Evolutionary conservation across 768 basidiomycete species (phyloP).

Genomic region (Boletus sp.): DNA sequence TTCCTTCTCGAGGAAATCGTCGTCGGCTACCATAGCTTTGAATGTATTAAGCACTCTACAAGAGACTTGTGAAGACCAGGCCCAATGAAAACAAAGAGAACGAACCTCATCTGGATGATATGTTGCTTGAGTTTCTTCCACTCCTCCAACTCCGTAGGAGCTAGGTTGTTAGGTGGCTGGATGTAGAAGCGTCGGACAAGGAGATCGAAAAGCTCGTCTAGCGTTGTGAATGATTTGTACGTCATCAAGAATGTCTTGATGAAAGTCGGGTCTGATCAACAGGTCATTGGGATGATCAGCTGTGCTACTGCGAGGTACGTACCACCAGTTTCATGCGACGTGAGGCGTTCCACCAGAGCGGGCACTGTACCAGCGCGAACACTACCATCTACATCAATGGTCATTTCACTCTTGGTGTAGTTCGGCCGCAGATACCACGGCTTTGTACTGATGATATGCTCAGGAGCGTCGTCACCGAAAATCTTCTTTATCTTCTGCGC

Average conservation of each 20-base stretch:
- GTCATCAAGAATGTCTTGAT: constrained; percentile 93
- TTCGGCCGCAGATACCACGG: constrained; percentile 89
- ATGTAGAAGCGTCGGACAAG: constrained; percentile 80
- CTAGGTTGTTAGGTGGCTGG: constrained; percentile 65
- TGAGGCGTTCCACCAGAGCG: constrained; percentile 85
- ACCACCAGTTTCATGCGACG: constrained; percentile 88
- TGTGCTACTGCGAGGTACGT: constrained; percentile 24
- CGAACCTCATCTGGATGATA: constrained; percentile 82
- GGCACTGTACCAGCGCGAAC: constrained; percentile 84
- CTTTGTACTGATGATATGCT: constrained; percentile 42
- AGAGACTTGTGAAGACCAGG: neutral
- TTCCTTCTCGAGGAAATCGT: constrained; percentile 80
- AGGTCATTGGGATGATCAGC: neutral
- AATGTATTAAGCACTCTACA: constrained; percentile 80
- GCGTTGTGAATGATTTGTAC: constrained; percentile 88
- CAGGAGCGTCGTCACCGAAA: constrained; percentile 58
- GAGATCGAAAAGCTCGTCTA: constrained; percentile 77
- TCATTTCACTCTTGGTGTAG: constrained; percentile 74
- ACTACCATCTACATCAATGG: constrained; percentile 79
- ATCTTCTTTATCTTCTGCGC: constrained; percentile 62
- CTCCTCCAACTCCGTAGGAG: constrained; percentile 57
- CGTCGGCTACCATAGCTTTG: constrained; percentile 83
- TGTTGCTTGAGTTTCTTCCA: constrained; percentile 88
- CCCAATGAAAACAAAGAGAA: constrained; percentile 5
- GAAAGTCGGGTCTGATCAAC: constrained; percentile 63